Base-by-base conservation (phyloP, 306 rosid genomes). In the Lagenaria siceraria region DNA sequence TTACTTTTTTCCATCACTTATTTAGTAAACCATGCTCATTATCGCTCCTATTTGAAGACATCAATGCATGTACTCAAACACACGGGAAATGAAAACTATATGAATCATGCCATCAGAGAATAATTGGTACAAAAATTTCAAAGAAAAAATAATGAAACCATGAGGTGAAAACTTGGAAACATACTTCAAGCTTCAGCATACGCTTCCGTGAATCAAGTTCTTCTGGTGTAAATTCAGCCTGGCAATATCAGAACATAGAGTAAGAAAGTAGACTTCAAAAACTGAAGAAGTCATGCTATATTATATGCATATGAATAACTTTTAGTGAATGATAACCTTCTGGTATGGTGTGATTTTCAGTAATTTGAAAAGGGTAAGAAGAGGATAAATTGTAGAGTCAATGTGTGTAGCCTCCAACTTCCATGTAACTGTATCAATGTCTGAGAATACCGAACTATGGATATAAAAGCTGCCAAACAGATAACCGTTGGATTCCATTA, bases 151-250 rank as follows among this genome's bases (percentile, higher is more conserved):
- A 38, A 25, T 27, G 42, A 25, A 29, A 46, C 18, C 10, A 1
- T 46, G 33, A 52, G 78, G 7, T n/a, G 10, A 58, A 63, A 27
- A 54, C 24, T 36, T 35, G 18, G 15, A 25, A 56, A 75, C 87
- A 62, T 91, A 91, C 97, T 76, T 78, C 89, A 15, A 81, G 76
- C 84, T 85, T 69, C 51, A 89, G 79, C 63, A 87, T 74, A n/a
- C 91, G 91, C 68, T 91, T 91, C 60, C 92, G 78, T 54, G 97
- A 84, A 85, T 88, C 87, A 84, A 93, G 88, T 59, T 93, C 96
- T 55, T 87, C 90, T 3, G 97, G 96, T 58, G 93, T 87, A 65
- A 91, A 93, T 48, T 87, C 90, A 68, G 98, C 98, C 98, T 91
- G 89, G 75, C 55, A 42, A 53, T 40, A 81, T 21, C 78, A 62